A percentile compares a stretch with the other conserved stretches of the same genome.
Conservation (phyloP, 2,329 filamentous ascomycete genomes). For the Tolypocladium album region DNA sequence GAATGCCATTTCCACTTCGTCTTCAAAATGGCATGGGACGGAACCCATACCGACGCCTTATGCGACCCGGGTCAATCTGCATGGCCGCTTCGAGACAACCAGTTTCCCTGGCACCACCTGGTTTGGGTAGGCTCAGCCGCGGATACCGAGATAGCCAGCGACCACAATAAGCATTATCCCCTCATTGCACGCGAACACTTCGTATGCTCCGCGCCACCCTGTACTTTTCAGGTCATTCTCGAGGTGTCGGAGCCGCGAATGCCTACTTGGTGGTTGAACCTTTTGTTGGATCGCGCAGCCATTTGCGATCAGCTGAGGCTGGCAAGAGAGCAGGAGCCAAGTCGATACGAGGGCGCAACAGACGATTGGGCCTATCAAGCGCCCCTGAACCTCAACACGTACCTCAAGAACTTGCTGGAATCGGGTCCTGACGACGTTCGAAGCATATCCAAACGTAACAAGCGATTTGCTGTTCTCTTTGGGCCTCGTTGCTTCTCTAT, state of each 20-base stretch:
- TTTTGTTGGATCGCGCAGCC: slow-evolving; percentile 33
- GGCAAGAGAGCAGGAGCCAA: slow-evolving; percentile 33
- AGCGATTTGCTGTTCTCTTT: slow-evolving; percentile 43
- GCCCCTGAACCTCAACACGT: slow-evolving; percentile 36
- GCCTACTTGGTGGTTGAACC: slow-evolving; percentile 25
- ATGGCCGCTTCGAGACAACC: slow-evolving; percentile 22
- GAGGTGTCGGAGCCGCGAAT: slow-evolving; percentile 41
- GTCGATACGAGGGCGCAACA: slow-evolving; percentile 32
- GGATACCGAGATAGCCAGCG: slow-evolving; percentile 11
- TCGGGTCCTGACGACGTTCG: slow-evolving; percentile 22
- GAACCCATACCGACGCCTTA: slow-evolving; percentile 12
- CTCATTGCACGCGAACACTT: slow-evolving; percentile 25
- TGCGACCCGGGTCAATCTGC: slow-evolving; percentile 20
- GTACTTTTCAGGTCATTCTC: slow-evolving; percentile 31
- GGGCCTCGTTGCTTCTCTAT: slow-evolving; percentile 37
- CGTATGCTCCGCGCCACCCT: slow-evolving; percentile 29
- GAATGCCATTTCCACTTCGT: slow-evolving; percentile 31
- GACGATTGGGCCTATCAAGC: slow-evolving; percentile 29
- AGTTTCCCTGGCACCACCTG: slow-evolving; percentile 28
- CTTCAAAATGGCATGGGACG: slow-evolving; percentile 24
- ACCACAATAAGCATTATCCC: slow-evolving; percentile 26
- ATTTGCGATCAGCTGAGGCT: slow-evolving; percentile 27
- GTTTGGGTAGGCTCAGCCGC: slow-evolving; percentile 22
- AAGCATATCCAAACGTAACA: slow-evolving; percentile 45
- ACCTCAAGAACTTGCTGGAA: slow-evolving; percentile 38